phyloP scores from a whole-genome alignment of 2,329 filamentous ascomycete species.

The Myrmaecium sp. region DNA sequence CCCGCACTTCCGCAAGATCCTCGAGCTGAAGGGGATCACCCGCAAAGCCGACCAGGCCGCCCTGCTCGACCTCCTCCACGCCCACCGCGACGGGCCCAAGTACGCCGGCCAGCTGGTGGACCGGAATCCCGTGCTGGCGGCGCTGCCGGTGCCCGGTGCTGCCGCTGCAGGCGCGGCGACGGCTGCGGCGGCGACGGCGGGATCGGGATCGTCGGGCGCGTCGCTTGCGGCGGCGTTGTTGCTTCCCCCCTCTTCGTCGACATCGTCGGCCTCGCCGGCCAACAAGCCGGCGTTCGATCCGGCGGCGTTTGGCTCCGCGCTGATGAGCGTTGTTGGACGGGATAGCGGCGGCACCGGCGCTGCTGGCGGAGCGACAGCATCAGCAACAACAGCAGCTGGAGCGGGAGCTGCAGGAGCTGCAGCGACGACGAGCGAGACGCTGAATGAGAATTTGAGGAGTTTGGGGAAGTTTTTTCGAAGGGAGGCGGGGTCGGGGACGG shows the following conservation, averaged over 20 bases:
- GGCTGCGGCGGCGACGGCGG: slow-evolving; percentile 18
- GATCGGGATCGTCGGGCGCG: slow-evolving; percentile 25
- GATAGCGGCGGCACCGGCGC: slow-evolving; percentile 44
- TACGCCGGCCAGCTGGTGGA: slow-evolving; percentile 44
- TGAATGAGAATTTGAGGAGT: slow-evolving; percentile 89
- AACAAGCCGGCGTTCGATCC: slow-evolving; percentile 50
- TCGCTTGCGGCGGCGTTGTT: slow-evolving; percentile 29
- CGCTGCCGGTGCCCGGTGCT: slow-evolving; percentile 21
- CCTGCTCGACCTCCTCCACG: slow-evolving; percentile 79
- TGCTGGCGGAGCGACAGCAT: slow-evolving; percentile 16
- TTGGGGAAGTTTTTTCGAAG: slow-evolving; percentile 92
- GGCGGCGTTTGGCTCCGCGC: slow-evolving; percentile 64
- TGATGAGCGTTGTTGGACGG: slow-evolving; percentile 83
- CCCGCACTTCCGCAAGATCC: slow-evolving; percentile 86
- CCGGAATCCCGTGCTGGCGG: slow-evolving; percentile 19
- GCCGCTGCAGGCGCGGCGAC: slow-evolving; percentile 12
- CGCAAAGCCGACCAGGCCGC: slow-evolving; percentile 62
- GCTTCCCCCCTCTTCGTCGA: slow-evolving; percentile 27
- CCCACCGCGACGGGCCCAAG: slow-evolving; percentile 51
- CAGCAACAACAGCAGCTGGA: slow-evolving; percentile 9
- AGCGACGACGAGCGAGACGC: slow-evolving; percentile 42
- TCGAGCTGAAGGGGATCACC: slow-evolving; percentile 91
- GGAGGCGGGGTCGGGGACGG: slow-evolving; percentile 62
- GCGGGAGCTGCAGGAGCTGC: slow-evolving; percentile 12
- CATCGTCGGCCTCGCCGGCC: slow-evolving; percentile 25